A percentile compares a stretch with the other conserved stretches of the same genome.
Conservation (phyloP, 2,329 filamentous ascomycete genomes). For the Penicillium brevicompactum region DNA sequence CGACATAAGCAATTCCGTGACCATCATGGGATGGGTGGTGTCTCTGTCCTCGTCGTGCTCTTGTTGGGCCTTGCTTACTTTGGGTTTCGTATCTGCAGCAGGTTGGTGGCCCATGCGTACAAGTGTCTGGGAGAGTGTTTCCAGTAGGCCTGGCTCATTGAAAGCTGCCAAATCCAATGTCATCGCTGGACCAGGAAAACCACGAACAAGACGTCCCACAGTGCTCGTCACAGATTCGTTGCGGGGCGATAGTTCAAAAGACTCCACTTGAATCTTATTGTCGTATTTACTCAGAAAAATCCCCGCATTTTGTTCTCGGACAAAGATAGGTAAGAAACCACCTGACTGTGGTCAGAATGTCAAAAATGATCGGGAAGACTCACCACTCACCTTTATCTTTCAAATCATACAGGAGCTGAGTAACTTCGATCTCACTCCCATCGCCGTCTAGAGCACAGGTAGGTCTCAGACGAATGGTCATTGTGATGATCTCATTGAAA, state of each 20-base stretch:
- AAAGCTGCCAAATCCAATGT: slow-evolving; percentile 29
- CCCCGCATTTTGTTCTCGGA: slow-evolving; percentile 51
- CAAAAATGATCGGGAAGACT: no score
- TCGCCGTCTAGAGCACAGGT: not conserved
- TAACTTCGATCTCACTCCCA: not conserved
- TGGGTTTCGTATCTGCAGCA: slow-evolving; percentile 36
- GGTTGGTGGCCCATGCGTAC: slow-evolving; percentile 40
- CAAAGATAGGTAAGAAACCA: slow-evolving; percentile 40
- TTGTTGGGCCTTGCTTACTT: slow-evolving; percentile 42
- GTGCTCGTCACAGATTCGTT: slow-evolving; percentile 42
- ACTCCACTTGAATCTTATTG: slow-evolving; percentile 34
- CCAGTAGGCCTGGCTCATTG: slow-evolving; percentile 24
- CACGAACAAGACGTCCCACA: slow-evolving; percentile 44
- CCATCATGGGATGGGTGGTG: slow-evolving; percentile 51
- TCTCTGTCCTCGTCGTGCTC: slow-evolving; percentile 50
- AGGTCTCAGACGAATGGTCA: not conserved
- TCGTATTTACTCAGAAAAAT: slow-evolving; percentile 41
- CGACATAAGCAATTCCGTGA: slow-evolving; percentile 50
- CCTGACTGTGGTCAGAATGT: slow-evolving; percentile 5
- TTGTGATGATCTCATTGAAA: not conserved
- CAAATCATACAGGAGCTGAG: no score
- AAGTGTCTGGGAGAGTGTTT: slow-evolving; percentile 34
- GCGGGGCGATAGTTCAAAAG: slow-evolving; percentile 51
- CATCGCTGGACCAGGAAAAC: slow-evolving; percentile 49
- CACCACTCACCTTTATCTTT: no score